Evolutionary conservation across 2,329 filamentous ascomycete species (phyloP).

Genomic region (Coniochaeta prunicola): DNA sequence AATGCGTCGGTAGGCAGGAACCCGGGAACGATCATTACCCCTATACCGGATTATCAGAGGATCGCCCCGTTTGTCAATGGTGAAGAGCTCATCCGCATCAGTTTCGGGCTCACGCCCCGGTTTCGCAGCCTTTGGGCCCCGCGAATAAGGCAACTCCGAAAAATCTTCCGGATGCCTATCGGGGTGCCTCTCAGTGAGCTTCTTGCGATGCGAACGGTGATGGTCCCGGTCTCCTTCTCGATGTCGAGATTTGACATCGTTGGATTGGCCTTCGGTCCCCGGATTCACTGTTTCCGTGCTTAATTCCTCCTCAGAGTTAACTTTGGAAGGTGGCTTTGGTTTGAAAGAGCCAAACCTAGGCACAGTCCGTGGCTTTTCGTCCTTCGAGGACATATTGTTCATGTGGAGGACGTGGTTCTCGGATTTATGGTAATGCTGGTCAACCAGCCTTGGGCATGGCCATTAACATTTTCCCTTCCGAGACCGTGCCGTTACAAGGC

Average conservation of each 20-base stretch:
- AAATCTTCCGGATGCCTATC: neutral
- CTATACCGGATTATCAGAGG: constrained; percentile 68
- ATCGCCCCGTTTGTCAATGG: constrained; percentile 71
- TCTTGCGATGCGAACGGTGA: neutral
- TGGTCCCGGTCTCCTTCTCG: neutral
- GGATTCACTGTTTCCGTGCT: neutral
- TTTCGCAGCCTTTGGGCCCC: neutral
- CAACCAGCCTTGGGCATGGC: neutral
- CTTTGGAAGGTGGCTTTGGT: constrained; percentile 9
- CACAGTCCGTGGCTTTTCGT: constrained; percentile 15
- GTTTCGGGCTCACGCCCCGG: neutral
- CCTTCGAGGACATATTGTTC: constrained; percentile 11
- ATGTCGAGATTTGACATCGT: neutral
- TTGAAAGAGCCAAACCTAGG: constrained; percentile 24
- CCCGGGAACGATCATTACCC: constrained; percentile 60
- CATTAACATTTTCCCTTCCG: neutral
- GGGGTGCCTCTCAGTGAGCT: neutral
- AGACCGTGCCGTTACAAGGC: neutral
- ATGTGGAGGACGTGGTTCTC: neutral
- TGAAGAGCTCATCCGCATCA: constrained; percentile 33
- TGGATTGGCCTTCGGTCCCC: neutral
- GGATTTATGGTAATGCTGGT: neutral
- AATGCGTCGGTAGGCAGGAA: constrained; percentile 64
- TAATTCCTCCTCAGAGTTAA: neutral
- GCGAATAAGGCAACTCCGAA: neutral